Evolutionary conservation across 352 stramenopile genomes (phyloP).

Genomic region (Phytophthora boehmeriae): DNA sequence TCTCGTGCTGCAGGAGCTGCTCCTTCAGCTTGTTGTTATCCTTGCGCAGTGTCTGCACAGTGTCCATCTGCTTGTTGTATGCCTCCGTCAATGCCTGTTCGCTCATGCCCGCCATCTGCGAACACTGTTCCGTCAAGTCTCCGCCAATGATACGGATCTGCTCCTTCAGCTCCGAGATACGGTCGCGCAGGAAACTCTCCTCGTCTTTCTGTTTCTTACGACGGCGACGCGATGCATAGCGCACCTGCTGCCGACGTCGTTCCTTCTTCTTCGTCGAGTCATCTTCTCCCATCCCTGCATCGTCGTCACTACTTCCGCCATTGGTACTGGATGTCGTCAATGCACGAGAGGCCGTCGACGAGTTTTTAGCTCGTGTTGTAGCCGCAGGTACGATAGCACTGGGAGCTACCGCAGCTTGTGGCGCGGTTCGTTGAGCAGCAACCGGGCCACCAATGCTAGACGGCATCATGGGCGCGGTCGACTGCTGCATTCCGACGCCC

Average conservation of each 20-base stretch:
- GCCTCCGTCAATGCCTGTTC: constrained; percentile 78
- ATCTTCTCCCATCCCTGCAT: constrained; percentile 50
- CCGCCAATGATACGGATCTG: constrained; percentile 85
- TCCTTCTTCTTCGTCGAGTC: constrained; percentile 83
- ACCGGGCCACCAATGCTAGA: constrained; percentile 11
- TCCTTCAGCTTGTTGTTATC: constrained; percentile 89
- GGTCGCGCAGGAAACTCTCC: constrained; percentile 78
- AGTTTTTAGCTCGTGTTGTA: constrained; percentile 22
- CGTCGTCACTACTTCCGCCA: constrained; percentile 61
- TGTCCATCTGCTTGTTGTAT: constrained; percentile 86
- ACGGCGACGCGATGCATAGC: constrained; percentile 76
- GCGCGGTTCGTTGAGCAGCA: constrained; percentile 3
- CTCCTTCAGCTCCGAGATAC: constrained; percentile 85
- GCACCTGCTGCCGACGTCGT: constrained; percentile 75
- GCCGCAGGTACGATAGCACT: constrained; percentile 49
- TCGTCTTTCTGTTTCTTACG: constrained; percentile 89
- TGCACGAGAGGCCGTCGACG: constrained; percentile 41
- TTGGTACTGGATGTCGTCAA: constrained; percentile 51
- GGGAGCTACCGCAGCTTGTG: constrained; percentile 24
- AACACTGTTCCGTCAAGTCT: constrained; percentile 78
- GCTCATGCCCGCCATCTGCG: constrained; percentile 83
- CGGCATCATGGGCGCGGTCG: constrained; percentile 7
- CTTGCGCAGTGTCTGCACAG: constrained; percentile 77
- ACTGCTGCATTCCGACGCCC: constrained; percentile 41
- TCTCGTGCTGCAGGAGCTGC: constrained; percentile 82